These are phyloP conservation scores for Syzygium jambos DNA, from an alignment of 345 rosid genomes.

Conservation along the genomic window DNA sequence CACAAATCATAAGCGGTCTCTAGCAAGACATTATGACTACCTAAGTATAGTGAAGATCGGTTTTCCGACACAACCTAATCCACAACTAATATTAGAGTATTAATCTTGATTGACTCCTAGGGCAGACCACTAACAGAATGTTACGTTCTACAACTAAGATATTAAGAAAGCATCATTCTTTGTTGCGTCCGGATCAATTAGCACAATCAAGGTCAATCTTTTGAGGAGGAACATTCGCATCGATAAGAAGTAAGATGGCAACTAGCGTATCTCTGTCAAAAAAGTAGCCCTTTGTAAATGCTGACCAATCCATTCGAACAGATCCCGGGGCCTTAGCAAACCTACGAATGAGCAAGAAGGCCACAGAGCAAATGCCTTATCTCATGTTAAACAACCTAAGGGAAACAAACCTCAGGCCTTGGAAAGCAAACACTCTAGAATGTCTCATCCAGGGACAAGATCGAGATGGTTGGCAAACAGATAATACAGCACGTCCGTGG, in stretches of 20 bases:
- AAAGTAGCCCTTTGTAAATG: constrained; percentile 90
- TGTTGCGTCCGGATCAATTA: constrained; percentile 88
- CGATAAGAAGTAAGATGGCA: constrained; percentile 69
- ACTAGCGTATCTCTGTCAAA: constrained; percentile 73
- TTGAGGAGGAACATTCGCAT: constrained; percentile 90
- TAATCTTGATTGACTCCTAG: too few relatives aligned
- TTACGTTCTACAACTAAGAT: neutral
- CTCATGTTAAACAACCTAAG: neutral
- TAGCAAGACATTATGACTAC: too few relatives aligned
- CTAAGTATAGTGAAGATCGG: too few relatives aligned
- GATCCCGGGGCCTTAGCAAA: constrained; percentile 80
- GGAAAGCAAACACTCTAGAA: neutral
- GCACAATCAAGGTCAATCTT: constrained; percentile 91
- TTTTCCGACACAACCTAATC: too few relatives aligned
- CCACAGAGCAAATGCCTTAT: neutral
- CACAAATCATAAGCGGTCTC: too few relatives aligned
- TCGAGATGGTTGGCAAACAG: neutral
- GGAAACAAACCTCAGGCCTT: too few relatives aligned
- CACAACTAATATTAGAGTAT: too few relatives aligned
- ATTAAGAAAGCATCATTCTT: constrained; percentile 27
- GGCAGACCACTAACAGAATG: too few relatives aligned
- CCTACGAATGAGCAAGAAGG: constrained; percentile 16
- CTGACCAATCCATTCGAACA: constrained; percentile 82
- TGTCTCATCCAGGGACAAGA: neutral
- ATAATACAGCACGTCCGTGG: neutral